Evolutionary conservation across 2,329 filamentous ascomycete species (phyloP).

Genomic region (Proliferodiscus dingleyae): DNA sequence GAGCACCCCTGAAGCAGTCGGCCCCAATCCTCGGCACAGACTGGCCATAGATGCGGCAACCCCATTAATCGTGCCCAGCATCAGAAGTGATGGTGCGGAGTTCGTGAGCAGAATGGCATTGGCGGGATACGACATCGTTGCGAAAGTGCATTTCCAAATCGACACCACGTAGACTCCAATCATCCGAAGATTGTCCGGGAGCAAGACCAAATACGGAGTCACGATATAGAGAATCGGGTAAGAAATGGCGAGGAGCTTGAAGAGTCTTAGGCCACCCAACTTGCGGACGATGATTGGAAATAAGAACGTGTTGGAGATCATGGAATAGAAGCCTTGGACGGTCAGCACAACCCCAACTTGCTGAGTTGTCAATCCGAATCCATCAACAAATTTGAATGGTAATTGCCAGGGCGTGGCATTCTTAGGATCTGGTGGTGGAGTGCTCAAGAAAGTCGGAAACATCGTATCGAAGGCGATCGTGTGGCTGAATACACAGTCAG

Average conservation of each 20-base stretch:
- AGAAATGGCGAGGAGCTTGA: conserved; percentile 71
- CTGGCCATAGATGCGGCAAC: conserved; percentile 88
- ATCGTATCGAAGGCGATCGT: conserved; percentile 96
- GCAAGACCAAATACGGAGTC: conserved; percentile 82
- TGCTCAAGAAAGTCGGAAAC: conserved; percentile 75
- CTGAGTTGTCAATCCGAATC: conserved; percentile 78
- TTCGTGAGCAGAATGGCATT: conserved; percentile 87
- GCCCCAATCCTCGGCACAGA: conserved; percentile 80
- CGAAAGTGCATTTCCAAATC: conserved; percentile 88
- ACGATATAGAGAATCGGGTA: conserved; percentile 87
- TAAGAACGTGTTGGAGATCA: conserved; percentile 69
- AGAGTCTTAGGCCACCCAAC: conserved; percentile 75
- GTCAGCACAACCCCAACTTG: conserved; percentile 85
- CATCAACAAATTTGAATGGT: conserved; percentile 85
- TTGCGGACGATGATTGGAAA: conserved; percentile 73
- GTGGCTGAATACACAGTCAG: conserved; percentile 57
- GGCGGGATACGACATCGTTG: conserved; percentile 86
- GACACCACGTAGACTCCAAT: conserved; percentile 72
- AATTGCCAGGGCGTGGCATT: conserved; percentile 50
- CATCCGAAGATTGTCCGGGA: conserved; percentile 68
- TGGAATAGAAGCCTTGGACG: conserved; percentile 82
- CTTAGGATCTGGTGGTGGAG: conserved; percentile 27
- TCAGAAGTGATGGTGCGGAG: conserved; percentile 74
- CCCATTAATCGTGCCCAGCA: conserved; percentile 89
- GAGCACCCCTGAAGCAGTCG: conserved; percentile 78